phyloP scores from a whole-genome alignment of 164 flowering plant species.

The Dillenia suffruticosa region DNA sequence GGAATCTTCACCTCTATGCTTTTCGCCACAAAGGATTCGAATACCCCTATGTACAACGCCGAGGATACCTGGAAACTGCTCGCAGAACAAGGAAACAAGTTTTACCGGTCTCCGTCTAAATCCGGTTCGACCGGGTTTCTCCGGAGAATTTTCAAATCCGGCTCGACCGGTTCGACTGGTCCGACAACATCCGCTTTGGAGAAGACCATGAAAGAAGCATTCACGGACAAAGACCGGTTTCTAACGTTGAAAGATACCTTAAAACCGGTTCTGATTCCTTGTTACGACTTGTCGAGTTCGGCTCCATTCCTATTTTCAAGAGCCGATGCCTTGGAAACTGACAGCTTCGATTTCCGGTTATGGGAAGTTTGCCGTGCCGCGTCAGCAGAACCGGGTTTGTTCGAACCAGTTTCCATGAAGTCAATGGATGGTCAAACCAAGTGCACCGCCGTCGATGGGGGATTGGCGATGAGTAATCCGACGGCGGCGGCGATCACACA shows the following conservation, averaged over 20 bases:
- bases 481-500: slow-evolving; percentile 95
- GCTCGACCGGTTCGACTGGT: slow-evolving; percentile 10
- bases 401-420: slow-evolving; percentile 60
- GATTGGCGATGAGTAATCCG: slow-evolving; percentile 87
- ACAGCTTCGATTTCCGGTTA: slow-evolving; percentile 75
- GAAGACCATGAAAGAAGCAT: slow-evolving; percentile 54
- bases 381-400: slow-evolving; percentile 63
- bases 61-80: slow-evolving; percentile 83
- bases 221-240: slow-evolving; percentile 34
- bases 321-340: slow-evolving; percentile 86
- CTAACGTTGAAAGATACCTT: slow-evolving; percentile 78
- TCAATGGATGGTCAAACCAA: slow-evolving; percentile 68
- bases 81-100: slow-evolving; percentile 43
- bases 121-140: slow-evolving; percentile 22
- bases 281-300: slow-evolving; percentile 82
- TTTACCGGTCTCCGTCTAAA: slow-evolving; percentile 27
- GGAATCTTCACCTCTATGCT: slow-evolving; percentile 93
- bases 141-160: slow-evolving; percentile 26
- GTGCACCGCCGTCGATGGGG: slow-evolving; percentile 84
- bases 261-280: slow-evolving; percentile 88
- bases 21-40: slow-evolving; percentile 46
- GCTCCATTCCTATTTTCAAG: slow-evolving; percentile 92
- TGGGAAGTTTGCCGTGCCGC: slow-evolving; percentile 95
- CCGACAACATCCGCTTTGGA: slow-evolving; percentile 42
- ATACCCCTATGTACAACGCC: slow-evolving; percentile 60